These are phyloP conservation scores for Paramarasmius palmivorus DNA, from an alignment of 1,284 basidiomycete genomes.

Conservation along the genomic window DNA sequence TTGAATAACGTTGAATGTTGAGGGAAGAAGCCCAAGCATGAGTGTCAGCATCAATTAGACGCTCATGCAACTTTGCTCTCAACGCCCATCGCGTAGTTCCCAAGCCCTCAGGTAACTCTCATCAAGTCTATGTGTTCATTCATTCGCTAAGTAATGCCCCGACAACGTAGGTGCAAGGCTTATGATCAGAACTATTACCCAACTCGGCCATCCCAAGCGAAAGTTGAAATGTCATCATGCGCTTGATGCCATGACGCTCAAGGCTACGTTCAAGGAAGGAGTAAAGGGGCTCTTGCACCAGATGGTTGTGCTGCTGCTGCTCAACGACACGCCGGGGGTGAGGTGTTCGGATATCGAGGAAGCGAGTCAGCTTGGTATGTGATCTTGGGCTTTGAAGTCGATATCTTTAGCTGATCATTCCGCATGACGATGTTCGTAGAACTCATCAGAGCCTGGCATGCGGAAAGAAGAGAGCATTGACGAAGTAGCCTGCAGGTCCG, in stretches of 20 bases:
- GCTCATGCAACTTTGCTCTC: too few relatives aligned
- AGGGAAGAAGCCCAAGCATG: too few relatives aligned
- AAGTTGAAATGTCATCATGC: constrained; percentile 83
- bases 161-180: constrained; percentile 59
- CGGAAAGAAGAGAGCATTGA: constrained; percentile 87
- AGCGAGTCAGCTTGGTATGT: constrained; percentile 72
- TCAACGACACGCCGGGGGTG: constrained; percentile 71
- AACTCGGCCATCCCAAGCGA: constrained; percentile 69
- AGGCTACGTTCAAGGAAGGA: constrained; percentile 67
- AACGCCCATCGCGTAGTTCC: too few relatives aligned
- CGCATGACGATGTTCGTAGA: constrained; percentile 68
- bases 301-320: constrained; percentile 85
- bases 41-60: too few relatives aligned
- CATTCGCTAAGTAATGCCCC: background rate
- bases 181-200: constrained; percentile 72
- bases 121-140: background rate
- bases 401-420: background rate
- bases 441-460: constrained; percentile 92
- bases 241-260: constrained; percentile 76
- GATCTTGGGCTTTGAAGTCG: background rate
- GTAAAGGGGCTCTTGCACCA: constrained; percentile 94
- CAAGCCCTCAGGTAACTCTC: constrained; percentile 43
- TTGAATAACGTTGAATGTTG: too few relatives aligned
- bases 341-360: constrained; percentile 70
- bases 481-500: constrained; percentile 77